Percentiles rank a stretch among this genome's conserved stretches.
phyloP scores from a whole-genome alignment of 768 basidiomycete species.

The Peribolospora kevripleyi region DNA sequence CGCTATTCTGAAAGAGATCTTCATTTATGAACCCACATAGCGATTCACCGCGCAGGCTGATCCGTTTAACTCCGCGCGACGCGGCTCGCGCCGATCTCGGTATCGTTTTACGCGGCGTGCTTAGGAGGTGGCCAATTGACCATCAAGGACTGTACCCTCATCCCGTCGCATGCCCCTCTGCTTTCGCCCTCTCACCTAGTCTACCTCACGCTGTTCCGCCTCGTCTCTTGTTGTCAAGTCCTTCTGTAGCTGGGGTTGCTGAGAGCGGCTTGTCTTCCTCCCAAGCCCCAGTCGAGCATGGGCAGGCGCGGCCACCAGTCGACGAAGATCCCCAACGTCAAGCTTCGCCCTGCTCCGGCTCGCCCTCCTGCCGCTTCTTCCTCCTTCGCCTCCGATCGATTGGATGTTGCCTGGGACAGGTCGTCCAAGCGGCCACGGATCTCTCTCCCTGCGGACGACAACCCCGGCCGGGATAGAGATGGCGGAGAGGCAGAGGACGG shows the following conservation, averaged over 20 bases:
- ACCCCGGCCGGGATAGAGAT: background rate
- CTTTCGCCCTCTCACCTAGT: too few species aligned
- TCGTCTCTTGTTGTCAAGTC: background rate
- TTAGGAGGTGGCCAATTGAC: too few species aligned
- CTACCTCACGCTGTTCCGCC: too few species aligned
- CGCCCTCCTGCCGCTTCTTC: background rate
- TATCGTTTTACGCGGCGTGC: too few species aligned
- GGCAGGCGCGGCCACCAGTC: conserved; percentile 19
- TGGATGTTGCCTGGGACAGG: conserved; percentile 10
- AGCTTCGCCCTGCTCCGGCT: conserved; percentile 17
- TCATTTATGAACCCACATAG: too few species aligned
- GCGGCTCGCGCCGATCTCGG: too few species aligned
- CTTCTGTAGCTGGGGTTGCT: background rate
- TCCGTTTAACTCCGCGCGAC: too few species aligned
- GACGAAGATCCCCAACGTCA: conserved; percentile 21
- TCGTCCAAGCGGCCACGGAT: background rate
- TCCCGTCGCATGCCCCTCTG: too few species aligned
- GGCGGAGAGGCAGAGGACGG: background rate
- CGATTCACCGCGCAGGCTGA: too few species aligned
- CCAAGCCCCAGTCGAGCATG: conserved; percentile 6
- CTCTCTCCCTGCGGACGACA: background rate
- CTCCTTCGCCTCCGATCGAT: conserved; percentile 9
- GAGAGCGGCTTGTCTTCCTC: background rate
- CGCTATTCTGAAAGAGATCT: too few species aligned
- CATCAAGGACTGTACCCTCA: too few species aligned